phyloP scores from a whole-genome alignment of 2,329 filamentous ascomycete species.

The Pseudogymnoascus destructans region DNA sequence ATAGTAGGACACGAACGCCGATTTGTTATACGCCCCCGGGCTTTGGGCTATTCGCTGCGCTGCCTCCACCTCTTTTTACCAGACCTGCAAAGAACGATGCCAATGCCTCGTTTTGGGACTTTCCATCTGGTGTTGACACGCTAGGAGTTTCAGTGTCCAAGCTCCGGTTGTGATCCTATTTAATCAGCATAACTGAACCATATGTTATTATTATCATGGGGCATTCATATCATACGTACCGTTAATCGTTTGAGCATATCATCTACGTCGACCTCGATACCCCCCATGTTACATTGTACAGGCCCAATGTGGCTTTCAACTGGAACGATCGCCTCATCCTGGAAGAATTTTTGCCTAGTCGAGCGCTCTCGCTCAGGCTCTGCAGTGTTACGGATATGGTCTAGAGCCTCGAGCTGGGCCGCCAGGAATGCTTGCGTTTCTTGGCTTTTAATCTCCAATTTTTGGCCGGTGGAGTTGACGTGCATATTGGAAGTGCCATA shows the following conservation, averaged over 20 bases:
- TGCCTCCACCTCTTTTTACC: slow-evolving; percentile 36
- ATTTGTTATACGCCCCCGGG: slow-evolving; percentile 14
- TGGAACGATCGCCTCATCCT: slow-evolving; percentile 21
- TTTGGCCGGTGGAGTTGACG: slow-evolving; percentile 27
- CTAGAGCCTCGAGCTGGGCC: slow-evolving; percentile 62
- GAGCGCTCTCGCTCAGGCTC: slow-evolving; percentile 4
- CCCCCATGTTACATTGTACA: slow-evolving; percentile 96
- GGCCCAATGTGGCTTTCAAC: slow-evolving; percentile 71
- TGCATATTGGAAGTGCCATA: slow-evolving; percentile 42
- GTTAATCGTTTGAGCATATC: slow-evolving; percentile 81
- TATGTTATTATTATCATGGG: not conserved
- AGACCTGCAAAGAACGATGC: slow-evolving; percentile 47
- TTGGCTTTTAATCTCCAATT: slow-evolving; percentile 46
- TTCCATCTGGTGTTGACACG: slow-evolving; percentile 28
- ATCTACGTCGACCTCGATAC: slow-evolving; percentile 89
- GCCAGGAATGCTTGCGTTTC: slow-evolving; percentile 68
- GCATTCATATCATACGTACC: slow-evolving; percentile 36
- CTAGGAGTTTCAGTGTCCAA: slow-evolving; percentile 25
- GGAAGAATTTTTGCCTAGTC: slow-evolving; percentile 1
- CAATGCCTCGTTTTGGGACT: slow-evolving; percentile 45
- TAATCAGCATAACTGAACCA: slow-evolving; percentile 8
- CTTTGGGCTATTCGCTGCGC: slow-evolving; percentile 22
- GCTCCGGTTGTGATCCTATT: slow-evolving; percentile 20
- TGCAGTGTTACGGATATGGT: slow-evolving; percentile 40
- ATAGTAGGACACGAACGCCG: not conserved